phyloP scores from a whole-genome alignment of 225 moss, liverwort and hornwort genomes.

The Thuidium tamariscinum region DNA sequence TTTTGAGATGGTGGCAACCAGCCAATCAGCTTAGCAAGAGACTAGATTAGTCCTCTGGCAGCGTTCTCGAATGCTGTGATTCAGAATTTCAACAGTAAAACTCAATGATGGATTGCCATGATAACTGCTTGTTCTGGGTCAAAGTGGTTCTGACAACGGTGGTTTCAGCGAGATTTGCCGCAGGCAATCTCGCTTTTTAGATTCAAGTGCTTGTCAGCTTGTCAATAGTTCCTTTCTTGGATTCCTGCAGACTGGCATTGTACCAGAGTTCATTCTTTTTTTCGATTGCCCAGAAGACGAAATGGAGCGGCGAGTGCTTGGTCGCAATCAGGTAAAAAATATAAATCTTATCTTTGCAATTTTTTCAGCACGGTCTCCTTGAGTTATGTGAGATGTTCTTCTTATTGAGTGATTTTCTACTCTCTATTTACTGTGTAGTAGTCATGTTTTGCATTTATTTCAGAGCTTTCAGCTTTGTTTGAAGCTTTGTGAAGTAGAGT shows the following conservation, averaged over 20 bases:
- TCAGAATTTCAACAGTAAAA: background rate
- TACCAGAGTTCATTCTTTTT: constrained; percentile 88
- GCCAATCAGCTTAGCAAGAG: background rate
- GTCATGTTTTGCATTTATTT: background rate
- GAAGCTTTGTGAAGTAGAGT: background rate
- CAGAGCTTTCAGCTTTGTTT: background rate
- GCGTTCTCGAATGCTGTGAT: background rate
- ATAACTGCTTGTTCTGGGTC: background rate
- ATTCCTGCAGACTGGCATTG: constrained; percentile 64
- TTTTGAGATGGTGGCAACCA: background rate
- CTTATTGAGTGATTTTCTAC: background rate
- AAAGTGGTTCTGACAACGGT: background rate
- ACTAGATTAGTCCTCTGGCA: background rate
- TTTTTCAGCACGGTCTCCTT: background rate
- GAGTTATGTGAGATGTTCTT: background rate
- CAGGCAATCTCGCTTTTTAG: background rate
- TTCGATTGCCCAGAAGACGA: constrained; percentile 91
- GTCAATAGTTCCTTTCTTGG: constrained; percentile 5
- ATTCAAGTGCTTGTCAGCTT: background rate
- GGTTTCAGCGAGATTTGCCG: background rate
- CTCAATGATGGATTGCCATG: background rate
- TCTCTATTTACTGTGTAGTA: background rate
- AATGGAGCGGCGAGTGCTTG: constrained; percentile 80
- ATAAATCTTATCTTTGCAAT: background rate
- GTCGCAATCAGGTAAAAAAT: constrained; percentile 73